These are phyloP conservation scores for Cladosporium sp. DNA, from an alignment of 2,329 filamentous ascomycete genomes.

Conservation along the genomic window DNA sequence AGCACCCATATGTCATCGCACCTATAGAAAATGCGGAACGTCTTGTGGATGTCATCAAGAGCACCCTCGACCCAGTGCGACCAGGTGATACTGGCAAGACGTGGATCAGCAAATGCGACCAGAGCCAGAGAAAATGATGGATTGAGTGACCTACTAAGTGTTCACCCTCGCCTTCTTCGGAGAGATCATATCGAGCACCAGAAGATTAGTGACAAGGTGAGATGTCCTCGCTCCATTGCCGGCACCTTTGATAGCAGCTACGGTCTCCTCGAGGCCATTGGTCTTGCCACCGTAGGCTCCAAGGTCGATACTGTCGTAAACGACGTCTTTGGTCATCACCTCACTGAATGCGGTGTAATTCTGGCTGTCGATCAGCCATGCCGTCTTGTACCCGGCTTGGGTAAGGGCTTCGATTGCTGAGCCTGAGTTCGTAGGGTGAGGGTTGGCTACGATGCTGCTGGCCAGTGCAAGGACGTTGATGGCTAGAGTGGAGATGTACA, in stretches of 20 bases:
- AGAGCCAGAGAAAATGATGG: neutral
- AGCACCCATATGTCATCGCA: constrained; percentile 29
- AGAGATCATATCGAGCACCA: constrained; percentile 21
- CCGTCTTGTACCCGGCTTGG: constrained; percentile 26
- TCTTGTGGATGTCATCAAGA: constrained; percentile 24
- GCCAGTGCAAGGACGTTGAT: neutral
- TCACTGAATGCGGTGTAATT: constrained; percentile 24
- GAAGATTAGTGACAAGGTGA: constrained; percentile 24
- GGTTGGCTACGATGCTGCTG: neutral
- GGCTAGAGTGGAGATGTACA: constrained; percentile 1
- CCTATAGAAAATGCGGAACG: constrained; percentile 24
- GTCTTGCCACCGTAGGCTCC: constrained; percentile 23
- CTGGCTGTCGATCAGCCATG: constrained; percentile 24
- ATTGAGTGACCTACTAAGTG: constrained; percentile 21
- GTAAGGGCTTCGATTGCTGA: constrained; percentile 23
- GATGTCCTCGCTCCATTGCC: constrained; percentile 21
- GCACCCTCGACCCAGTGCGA: constrained; percentile 24
- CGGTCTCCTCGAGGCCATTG: constrained; percentile 20
- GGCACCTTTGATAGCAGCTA: constrained; percentile 11
- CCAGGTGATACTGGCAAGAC: constrained; percentile 21
- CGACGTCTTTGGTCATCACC: constrained; percentile 24
- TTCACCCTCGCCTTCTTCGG: constrained; percentile 24
- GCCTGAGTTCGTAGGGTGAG: neutral
- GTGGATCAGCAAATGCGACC: neutral
- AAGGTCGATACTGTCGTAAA: constrained; percentile 23